phyloP scores from a whole-genome alignment of 345 rosid species.

The Gossypium thurberi region DNA sequence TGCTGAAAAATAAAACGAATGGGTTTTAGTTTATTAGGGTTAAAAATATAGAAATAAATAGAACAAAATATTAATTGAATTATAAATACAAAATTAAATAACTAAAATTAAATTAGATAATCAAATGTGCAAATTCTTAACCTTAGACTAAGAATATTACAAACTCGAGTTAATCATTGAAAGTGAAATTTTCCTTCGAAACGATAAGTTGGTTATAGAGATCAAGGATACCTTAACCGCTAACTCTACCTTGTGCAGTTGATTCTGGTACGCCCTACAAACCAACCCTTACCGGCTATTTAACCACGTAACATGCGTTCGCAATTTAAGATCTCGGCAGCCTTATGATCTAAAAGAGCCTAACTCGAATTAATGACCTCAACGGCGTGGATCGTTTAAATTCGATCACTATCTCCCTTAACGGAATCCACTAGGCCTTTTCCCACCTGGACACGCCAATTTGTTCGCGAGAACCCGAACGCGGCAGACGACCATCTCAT shows the following conservation, averaged over 20 bases:
- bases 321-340: not conserved
- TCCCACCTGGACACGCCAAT: no score
- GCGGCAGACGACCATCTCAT: no score
- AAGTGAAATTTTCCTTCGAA: no score
- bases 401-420: not conserved
- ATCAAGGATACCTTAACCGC: not conserved
- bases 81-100: no score
- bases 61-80: no score
- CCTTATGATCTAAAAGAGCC: not conserved
- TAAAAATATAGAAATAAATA: no score
- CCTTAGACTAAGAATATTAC: not conserved
- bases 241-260: not conserved
- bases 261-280: not conserved
- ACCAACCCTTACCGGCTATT: not conserved
- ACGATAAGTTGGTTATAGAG: not conserved
- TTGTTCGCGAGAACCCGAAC: no score
- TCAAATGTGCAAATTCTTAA: no score
- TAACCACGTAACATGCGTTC: not conserved
- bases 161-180: not conserved
- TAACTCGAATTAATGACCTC: no score
- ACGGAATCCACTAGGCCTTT: no score
- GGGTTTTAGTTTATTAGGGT: no score
- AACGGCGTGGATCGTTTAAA: not conserved
- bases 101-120: not conserved
- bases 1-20: no score